Percentiles rank a stretch among this genome's conserved stretches.
Evolutionary conservation across 176 grass and related monocot genomes (phyloP).

Genomic region (Juncus inflexus): DNA sequence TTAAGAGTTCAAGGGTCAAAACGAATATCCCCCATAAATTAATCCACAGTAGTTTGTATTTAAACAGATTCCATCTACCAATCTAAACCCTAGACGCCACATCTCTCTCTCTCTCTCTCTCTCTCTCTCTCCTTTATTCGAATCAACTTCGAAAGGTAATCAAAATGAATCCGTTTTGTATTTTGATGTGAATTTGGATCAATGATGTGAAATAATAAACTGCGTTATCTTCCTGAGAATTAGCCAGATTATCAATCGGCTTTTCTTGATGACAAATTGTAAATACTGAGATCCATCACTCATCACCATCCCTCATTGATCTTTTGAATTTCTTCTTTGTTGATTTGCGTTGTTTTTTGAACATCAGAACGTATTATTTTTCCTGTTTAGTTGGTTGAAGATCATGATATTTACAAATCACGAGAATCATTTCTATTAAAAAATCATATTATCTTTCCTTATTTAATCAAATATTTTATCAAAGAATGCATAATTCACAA

Average conservation of each 20-base stretch:
- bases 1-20: neutral
- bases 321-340: neutral
- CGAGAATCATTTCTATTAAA: neutral
- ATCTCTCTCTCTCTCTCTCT: neutral
- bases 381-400: neutral
- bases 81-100: constrained; percentile 51
- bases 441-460: no score
- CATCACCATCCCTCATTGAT: neutral
- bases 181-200: constrained; percentile 33
- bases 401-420: neutral
- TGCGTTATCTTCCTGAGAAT: constrained; percentile 77
- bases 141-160: no score
- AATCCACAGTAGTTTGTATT: neutral
- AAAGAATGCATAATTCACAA: neutral
- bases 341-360: neutral
- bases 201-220: constrained; percentile 48
- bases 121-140: neutral
- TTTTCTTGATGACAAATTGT: constrained; percentile 46
- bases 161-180: no score
- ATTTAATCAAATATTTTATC: no score
- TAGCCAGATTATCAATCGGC: constrained; percentile 14
- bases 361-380: neutral
- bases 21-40: neutral
- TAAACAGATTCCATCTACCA: neutral
- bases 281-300: constrained; percentile 45